phyloP scores from a whole-genome alignment of 768 basidiomycete genomes.

The Dentipellis sp. region DNA sequence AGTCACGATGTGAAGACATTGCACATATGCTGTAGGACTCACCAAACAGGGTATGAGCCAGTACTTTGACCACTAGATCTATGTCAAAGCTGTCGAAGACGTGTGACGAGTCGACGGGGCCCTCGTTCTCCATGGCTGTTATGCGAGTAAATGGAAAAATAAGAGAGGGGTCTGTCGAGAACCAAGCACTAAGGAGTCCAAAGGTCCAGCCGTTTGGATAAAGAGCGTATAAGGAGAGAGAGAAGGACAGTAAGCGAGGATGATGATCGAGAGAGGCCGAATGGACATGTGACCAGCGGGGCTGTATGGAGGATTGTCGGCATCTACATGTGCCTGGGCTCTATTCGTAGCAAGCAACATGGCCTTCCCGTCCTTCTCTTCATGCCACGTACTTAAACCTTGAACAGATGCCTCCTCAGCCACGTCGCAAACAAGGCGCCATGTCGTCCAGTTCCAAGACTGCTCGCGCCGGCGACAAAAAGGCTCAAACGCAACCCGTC shows the following conservation, averaged over 20 bases:
- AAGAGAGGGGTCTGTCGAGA: background rate
- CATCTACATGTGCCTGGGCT: background rate
- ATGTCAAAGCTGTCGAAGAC: constrained; percentile 67
- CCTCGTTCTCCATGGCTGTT: background rate
- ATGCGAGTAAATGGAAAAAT: background rate
- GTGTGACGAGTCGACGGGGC: constrained; percentile 19
- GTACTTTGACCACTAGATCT: constrained; percentile 72
- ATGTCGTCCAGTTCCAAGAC: background rate
- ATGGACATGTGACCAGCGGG: background rate
- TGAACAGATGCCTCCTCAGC: constrained; percentile 8
- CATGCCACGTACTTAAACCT: background rate
- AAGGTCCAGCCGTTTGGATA: constrained; percentile 3
- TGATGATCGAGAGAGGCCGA: background rate
- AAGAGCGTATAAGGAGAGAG: background rate
- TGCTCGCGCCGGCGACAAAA: background rate
- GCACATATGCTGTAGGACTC: constrained; percentile 19
- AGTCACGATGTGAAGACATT: background rate
- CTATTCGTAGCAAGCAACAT: no score
- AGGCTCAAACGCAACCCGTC: background rate
- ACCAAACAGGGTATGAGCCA: constrained; percentile 76
- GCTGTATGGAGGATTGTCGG: background rate
- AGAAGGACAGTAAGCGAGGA: background rate
- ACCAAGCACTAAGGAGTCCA: background rate
- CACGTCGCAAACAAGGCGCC: constrained; percentile 7
- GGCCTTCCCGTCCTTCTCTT: background rate